Evolutionary conservation across 805 yeast genomes (phyloP), one percentile per base, ranked within the genome.

Genomic region (Isabelozyma pseudorhagii): DNA sequence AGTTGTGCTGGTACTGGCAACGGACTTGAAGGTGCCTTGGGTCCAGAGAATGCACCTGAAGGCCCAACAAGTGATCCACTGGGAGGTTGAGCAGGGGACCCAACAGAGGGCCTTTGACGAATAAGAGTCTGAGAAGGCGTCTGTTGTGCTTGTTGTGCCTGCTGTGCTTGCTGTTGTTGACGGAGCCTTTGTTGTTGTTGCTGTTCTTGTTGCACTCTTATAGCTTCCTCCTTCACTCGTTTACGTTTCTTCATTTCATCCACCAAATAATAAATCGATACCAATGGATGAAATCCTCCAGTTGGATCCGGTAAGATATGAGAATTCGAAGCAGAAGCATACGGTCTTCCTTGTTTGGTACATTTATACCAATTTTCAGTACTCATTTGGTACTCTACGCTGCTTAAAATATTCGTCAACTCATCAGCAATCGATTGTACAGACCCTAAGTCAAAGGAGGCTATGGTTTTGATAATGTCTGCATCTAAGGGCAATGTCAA

Each of bases 181-280:
- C 45, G 49, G 17, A 50, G 52, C 29, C 49, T 49, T 45, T 53
- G 56, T 45, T 55, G 54, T 45, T 42, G 49, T 47, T 59, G 64
- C 43, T 59, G 66, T 44, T 59, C 62, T 42, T 60, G 44, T 48
- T 62, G 69, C 36, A 63, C 62, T 57, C 52, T 72, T 46, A 66
- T 58, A 2, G 77, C 72, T 54, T 74, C 79, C 46, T 78, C 82
- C 67, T 85, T 84, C 6, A 84, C 82, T 55, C 69, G 72, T 68
- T 84, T 85, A 49, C 97, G 79, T 60, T 80, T 83, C 54, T 78
- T 63, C 86, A 89, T 88, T 69, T 94, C 99, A 47, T 82, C 85
- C 14, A 91, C 96, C 54, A 94, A 76, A 61, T 82, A 86, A 64
- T 94, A 94, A 38, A 93, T 85, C 6, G 97, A 89, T 10, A 93